Evolutionary conservation across 345 rosid genomes (phyloP).

Genomic region (Barbarea vulgaris): DNA sequence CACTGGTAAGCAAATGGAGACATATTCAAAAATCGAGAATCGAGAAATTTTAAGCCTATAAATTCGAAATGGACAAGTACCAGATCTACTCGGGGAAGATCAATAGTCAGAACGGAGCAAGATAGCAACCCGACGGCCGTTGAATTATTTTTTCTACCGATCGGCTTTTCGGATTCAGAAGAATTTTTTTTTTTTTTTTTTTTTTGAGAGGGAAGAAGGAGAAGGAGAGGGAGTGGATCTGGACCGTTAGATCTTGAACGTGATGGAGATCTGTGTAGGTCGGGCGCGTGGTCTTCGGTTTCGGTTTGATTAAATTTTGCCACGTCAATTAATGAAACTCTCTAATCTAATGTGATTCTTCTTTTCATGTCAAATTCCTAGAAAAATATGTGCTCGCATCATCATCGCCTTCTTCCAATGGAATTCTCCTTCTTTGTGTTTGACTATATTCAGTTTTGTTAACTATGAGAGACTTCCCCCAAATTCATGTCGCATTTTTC

Average conservation of each 20-base stretch:
- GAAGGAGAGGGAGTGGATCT: slow-evolving; percentile 34
- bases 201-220: neutral
- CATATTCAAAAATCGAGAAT: neutral
- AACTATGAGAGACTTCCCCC: too few relatives aligned
- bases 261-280: slow-evolving; percentile 29
- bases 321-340: too few relatives aligned
- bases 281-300: slow-evolving; percentile 33
- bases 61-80: slow-evolving; percentile 30
- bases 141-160: slow-evolving; percentile 31
- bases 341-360: too few relatives aligned
- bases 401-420: too few relatives aligned
- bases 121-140: slow-evolving; percentile 55
- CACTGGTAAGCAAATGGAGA: neutral
- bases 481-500: too few relatives aligned
- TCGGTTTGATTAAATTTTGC: slow-evolving; percentile 14
- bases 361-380: too few relatives aligned
- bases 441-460: too few relatives aligned
- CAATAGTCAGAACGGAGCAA: slow-evolving; percentile 38
- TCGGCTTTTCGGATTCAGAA: slow-evolving; percentile 21
- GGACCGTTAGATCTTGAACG: slow-evolving; percentile 39
- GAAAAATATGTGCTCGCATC: too few relatives aligned
- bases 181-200: neutral
- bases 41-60: neutral
- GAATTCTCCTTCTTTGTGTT: too few relatives aligned
- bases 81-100: slow-evolving; percentile 44